phyloP scores from a whole-genome alignment of 2,329 filamentous ascomycete genomes.

The Alternaria sp. region DNA sequence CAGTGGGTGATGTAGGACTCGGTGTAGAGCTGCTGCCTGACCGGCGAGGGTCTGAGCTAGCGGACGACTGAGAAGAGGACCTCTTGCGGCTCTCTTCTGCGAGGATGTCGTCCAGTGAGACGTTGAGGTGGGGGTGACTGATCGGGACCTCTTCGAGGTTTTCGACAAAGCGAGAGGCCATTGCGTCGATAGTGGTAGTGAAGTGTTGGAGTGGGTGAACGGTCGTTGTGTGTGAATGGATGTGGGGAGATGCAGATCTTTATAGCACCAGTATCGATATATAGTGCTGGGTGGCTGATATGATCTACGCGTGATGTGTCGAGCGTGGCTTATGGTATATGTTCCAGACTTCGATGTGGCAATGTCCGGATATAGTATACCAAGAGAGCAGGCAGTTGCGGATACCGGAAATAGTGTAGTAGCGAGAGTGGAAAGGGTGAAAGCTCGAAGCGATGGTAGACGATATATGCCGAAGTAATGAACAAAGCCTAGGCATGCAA shows the following conservation, averaged over 20 bases:
- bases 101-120: conserved; percentile 49
- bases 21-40: conserved; percentile 31
- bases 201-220: background rate
- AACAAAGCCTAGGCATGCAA: conserved; percentile 3
- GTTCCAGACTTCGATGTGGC: conserved; percentile 16
- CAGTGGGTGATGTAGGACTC: conserved; percentile 33
- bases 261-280: conserved; percentile 12
- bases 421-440: conserved; percentile 1
- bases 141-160: conserved; percentile 47
- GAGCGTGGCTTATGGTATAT: background rate
- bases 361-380: conserved; percentile 6
- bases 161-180: conserved; percentile 49
- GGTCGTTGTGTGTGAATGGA: background rate
- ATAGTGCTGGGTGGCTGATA: conserved; percentile 14
- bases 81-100: conserved; percentile 46
- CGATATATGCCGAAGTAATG: conserved; percentile 7
- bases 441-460: background rate
- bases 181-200: conserved; percentile 18
- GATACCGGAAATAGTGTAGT: background rate
- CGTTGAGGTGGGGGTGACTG: conserved; percentile 48
- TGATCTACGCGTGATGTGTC: conserved; percentile 13
- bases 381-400: background rate
- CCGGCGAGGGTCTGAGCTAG: conserved; percentile 29
- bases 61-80: conserved; percentile 43
- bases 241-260: conserved; percentile 10